Evolutionary conservation across 148 eudicot genomes (phyloP), one percentile per base, ranked within the genome.

Genomic region (Cornus kousa): DNA sequence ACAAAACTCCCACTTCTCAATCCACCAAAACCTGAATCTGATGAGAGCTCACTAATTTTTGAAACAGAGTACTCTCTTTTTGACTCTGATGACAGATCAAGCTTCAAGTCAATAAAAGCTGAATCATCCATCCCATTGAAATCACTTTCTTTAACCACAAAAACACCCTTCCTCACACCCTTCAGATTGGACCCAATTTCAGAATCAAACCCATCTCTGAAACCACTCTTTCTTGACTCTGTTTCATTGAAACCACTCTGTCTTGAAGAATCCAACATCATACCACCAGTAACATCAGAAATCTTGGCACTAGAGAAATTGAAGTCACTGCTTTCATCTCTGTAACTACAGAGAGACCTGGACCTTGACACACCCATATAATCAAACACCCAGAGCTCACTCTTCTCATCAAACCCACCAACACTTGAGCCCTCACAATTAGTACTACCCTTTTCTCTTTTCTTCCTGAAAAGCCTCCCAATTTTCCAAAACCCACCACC

Each of bases 291-390:
- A 0, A 91, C 88, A 82, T 90, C 92, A 10, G 97, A 90, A 3
- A 88, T 87, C 74, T 93, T 89, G 2, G 97, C 97, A 24, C 92
- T 91, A 0, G 91, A 90, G 10, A 87, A 86, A 7, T 74, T 82
- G 16, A 82, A 81, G 14, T 87, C 87, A 55, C 90, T 86, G 2
- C 85, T 85, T 13, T 82, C 87, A 40, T 85, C 92, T 3, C 92
- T 82, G 80, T 91, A 95, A 72, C 94, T 90, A 14, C 96, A 88
- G 0, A 95, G 76, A 14, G 98, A 95, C 33, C 98, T 88, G 28
- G 97, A 95, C 80, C 98, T 89, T 11, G 98, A 82, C 10, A 95
- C 86, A 20, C 87, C 84, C 80, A 78, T 73, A 3, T 82, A 77
- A n/a, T 80, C 82, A 4, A 80, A 69, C 31, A 74, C 74, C 82